Percentiles rank a stretch among this genome's conserved stretches.
These are phyloP conservation scores for Theobroma grandiflorum DNA, from an alignment of 441 rosid species.

Conservation along the genomic window DNA sequence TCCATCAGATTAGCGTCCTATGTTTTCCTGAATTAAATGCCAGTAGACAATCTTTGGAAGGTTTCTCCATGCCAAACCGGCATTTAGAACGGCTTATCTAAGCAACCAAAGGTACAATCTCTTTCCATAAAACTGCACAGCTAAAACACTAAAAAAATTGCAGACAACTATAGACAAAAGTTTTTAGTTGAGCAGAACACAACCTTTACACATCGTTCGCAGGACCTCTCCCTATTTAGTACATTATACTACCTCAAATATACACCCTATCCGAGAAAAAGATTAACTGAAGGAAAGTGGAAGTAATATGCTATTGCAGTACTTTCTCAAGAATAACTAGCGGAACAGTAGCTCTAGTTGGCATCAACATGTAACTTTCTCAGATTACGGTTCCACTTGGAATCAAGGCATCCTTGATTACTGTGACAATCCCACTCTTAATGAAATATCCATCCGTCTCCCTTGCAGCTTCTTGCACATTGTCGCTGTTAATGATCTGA, in stretches of 20 bases:
- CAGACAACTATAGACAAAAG: neutral
- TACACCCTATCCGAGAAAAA: neutral
- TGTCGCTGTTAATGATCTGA: slow-evolving; percentile 79
- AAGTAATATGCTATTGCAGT: slow-evolving; percentile 1
- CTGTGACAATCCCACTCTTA: slow-evolving; percentile 93
- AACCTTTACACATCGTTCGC: slow-evolving; percentile 16
- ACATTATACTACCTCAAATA: slow-evolving; percentile 30
- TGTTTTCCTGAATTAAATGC: neutral
- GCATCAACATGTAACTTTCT: slow-evolving; percentile 13
- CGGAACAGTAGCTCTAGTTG: neutral
- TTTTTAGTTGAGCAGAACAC: slow-evolving; percentile 24
- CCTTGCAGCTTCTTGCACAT: slow-evolving; percentile 93
- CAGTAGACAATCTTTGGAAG: neutral
- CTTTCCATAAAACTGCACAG: neutral
- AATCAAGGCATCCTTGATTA: slow-evolving; percentile 92
- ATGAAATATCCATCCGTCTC: slow-evolving; percentile 97
- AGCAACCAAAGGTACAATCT: neutral
- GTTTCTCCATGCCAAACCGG: neutral
- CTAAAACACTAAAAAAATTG: neutral
- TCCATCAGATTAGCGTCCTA: neutral
- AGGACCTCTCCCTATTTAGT: slow-evolving; percentile 23
- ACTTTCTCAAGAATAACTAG: neutral
- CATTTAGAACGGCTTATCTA: neutral
- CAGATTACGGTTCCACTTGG: slow-evolving; percentile 86
- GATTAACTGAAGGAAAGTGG: neutral